Conservation (phyloP, 1,139 yeast genomes). For the Suhomyces coccinellae region DNA sequence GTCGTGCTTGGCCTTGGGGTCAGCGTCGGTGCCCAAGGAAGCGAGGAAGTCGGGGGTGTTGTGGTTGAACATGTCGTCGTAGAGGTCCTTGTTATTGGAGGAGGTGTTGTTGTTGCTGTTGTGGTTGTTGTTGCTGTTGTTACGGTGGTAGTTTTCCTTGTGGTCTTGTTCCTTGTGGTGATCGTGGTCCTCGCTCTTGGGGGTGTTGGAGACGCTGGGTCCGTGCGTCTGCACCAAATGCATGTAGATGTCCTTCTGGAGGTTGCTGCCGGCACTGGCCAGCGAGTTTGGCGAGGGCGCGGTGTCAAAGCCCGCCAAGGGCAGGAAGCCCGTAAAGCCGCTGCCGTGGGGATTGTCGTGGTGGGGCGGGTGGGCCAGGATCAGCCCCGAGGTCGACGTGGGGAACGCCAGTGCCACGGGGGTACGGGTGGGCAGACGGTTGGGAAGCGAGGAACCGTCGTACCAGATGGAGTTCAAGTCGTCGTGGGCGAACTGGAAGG, state of each 20-base stretch:
- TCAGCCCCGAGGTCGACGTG: slow-evolving; percentile 11
- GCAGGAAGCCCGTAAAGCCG: slow-evolving; percentile 21
- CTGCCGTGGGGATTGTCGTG: slow-evolving; percentile 2
- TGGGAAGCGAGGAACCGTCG: slow-evolving; percentile 16
- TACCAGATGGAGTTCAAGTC: slow-evolving; percentile 26
- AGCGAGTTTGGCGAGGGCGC: slow-evolving; percentile 24
- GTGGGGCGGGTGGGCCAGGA: slow-evolving; percentile 11
- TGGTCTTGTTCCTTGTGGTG: not conserved
- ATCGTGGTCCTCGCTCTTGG: slow-evolving; percentile 9
- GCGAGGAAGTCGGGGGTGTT: slow-evolving; percentile 36
- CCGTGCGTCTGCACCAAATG: slow-evolving; percentile 4
- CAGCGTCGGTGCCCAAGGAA: slow-evolving; percentile 4
- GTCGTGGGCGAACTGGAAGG: slow-evolving; percentile 23
- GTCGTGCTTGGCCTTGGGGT: slow-evolving; percentile 1
- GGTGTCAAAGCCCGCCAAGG: slow-evolving; percentile 28
- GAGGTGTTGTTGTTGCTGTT: too few relatives aligned
- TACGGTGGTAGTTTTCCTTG: too few relatives aligned
- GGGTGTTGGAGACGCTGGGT: slow-evolving; percentile 10
- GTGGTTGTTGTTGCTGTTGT: too few relatives aligned
- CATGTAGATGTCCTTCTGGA: slow-evolving; percentile 7
- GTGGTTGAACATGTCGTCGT: slow-evolving; percentile 14
- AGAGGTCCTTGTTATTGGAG: slow-evolving; percentile 4
- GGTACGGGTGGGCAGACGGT: slow-evolving; percentile 12
- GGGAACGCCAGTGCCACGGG: slow-evolving; percentile 10
- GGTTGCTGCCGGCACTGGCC: slow-evolving; percentile 21